Base-by-base conservation (phyloP, 169 alveolate genomes). In the Plasmodium fragile region DNA sequence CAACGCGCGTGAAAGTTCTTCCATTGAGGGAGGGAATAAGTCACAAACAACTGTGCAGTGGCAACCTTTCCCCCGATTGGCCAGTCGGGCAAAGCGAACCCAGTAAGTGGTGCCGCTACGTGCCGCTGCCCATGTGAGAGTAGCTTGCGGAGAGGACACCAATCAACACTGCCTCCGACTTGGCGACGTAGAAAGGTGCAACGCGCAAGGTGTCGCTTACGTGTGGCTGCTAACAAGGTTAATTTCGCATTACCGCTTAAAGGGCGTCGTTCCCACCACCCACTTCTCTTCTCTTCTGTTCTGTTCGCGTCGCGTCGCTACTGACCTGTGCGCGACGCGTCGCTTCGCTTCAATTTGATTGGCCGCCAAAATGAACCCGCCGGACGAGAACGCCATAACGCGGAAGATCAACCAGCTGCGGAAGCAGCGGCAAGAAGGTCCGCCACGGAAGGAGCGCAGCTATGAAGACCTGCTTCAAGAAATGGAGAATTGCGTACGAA, bases 321-420 rank as follows among this genome's bases (percentile, higher is more conserved):
- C n/a, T n/a, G n/a, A n/a, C n/a, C n/a, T n/a, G n/a, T n/a, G n/a
- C n/a, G n/a, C n/a, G n/a, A n/a, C n/a, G n/a, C n/a, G n/a, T 5
- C 45, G 45, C 45, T 3, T 8, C 45, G 16, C 55, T 1, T 11
- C 55, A 1, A 8, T 39, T 39, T 39, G 45, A 39, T 39, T 39
- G 2, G 45, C 45, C 45, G 16, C 55, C n/a, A 5, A 49, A 30
- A 83, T 83, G 92, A 71, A 83, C 41, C 10, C 78, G 77, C 53
- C 34, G 18, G 92, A 83, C 25, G 92, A 83, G n/a, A 41, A 83
- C 39, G 53, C 70, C 7, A 83, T 83, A 22, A 83, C 92, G 13
- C 73, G 41, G 25, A 83, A 83, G 13, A 45, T 83, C 18, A 83
- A 83, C 49, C 39, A 10, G n/a, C 59, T 83, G 7, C 45, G 92